Conservation (phyloP, 1,284 basidiomycete genomes). For the Naganishia liquefaciens region DNA sequence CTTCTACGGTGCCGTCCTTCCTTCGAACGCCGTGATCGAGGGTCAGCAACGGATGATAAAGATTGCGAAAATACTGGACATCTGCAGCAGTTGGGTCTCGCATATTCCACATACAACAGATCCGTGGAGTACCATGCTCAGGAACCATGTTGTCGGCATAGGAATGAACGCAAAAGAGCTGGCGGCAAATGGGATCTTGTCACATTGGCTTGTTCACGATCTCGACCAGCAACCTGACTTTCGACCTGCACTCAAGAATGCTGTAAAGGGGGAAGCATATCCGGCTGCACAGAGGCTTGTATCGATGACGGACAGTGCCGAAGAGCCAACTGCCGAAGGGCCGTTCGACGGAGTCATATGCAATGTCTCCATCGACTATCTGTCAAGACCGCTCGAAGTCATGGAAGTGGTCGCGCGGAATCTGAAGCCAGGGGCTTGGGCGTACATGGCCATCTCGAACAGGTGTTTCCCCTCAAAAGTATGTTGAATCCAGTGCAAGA, state of each 20-base stretch:
- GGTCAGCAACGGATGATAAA: background rate
- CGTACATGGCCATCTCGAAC: constrained; percentile 43
- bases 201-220: constrained; percentile 38
- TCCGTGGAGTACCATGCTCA: constrained; percentile 7
- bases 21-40: constrained; percentile 16
- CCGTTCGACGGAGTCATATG: constrained; percentile 41
- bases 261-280: constrained; percentile 8
- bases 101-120: constrained; percentile 37
- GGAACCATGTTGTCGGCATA: constrained; percentile 40
- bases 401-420: constrained; percentile 34
- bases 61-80: constrained; percentile 39
- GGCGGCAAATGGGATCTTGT: constrained; percentile 38
- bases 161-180: constrained; percentile 45
- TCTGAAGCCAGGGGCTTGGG: constrained; percentile 34
- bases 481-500: background rate
- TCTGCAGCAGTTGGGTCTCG: constrained; percentile 45
- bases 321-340: background rate
- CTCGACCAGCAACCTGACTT: constrained; percentile 40
- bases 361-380: constrained; percentile 46
- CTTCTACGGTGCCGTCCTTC: constrained; percentile 40
- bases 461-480: constrained; percentile 46
- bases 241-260: constrained; percentile 9
- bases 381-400: constrained; percentile 41
- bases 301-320: background rate
- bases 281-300: background rate